Evolutionary conservation across 352 stramenopile species (phyloP).

Genomic region (Lagenidium sp.): DNA sequence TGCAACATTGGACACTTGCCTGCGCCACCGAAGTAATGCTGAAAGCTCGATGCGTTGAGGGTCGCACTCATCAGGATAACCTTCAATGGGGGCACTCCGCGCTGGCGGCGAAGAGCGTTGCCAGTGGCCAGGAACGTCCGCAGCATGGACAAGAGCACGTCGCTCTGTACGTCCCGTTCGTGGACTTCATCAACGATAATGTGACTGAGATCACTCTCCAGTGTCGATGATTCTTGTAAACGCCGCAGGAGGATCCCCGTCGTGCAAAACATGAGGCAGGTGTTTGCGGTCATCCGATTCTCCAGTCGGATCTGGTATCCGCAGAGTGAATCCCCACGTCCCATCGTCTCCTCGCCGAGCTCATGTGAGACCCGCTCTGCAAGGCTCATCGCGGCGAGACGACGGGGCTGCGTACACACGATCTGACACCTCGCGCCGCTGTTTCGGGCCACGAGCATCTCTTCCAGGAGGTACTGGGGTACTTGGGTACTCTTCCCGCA

Average conservation of each 20-base stretch:
- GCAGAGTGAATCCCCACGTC: slow-evolving; percentile 46
- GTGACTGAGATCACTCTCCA: slow-evolving; percentile 88
- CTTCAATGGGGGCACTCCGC: too few species aligned
- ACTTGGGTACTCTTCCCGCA: slow-evolving; percentile 96
- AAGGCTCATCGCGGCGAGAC: slow-evolving; percentile 94
- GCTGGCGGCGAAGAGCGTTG: slow-evolving; percentile 28
- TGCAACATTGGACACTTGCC: slow-evolving; percentile 73
- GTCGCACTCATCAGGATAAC: slow-evolving; percentile 97
- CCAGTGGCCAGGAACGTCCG: slow-evolving; percentile 62
- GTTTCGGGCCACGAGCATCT: slow-evolving; percentile 55
- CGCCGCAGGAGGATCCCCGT: slow-evolving; percentile 92
- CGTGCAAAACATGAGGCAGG: slow-evolving; percentile 92
- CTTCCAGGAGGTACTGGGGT: slow-evolving; percentile 94
- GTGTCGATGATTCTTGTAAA: slow-evolving; percentile 75
- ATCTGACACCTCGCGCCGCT: slow-evolving; percentile 86
- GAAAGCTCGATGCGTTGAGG: slow-evolving; percentile 93
- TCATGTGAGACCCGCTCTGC: slow-evolving; percentile 92
- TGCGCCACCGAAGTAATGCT: slow-evolving; percentile 90
- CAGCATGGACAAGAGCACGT: slow-evolving; percentile 90
- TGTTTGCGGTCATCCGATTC: slow-evolving; percentile 73
- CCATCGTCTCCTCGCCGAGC: slow-evolving; percentile 71
- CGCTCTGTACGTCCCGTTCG: slow-evolving; percentile 91
- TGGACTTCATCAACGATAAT: slow-evolving; percentile 98
- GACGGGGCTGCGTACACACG: slow-evolving; percentile 94
- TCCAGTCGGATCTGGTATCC: slow-evolving; percentile 94